Base-by-base conservation (phyloP, 148 eudicot species). In the Suaeda aralocaspica region DNA sequence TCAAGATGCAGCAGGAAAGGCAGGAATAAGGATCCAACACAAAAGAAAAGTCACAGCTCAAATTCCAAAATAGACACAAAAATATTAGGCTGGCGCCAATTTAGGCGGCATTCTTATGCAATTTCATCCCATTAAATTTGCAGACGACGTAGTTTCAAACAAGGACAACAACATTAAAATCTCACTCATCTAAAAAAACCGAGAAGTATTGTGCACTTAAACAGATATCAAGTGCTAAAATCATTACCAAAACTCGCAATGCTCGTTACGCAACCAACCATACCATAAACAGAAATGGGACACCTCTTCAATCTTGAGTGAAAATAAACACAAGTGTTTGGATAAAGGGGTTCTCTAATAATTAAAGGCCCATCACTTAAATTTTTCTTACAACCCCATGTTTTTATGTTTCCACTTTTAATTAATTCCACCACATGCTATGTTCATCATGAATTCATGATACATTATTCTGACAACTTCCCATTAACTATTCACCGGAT, bases 381-480 rank as follows among this genome's bases (percentile, higher is more conserved):
- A 65, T 7, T 24, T 22, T 45, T 63, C 41, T 25, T 45, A 21
- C 67, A 1, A 4, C 29, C 36, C 53, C 33, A 65, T 28, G 52
- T 46, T 44, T 18, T 6, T 1, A 6, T 52, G 52, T 42, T 65
- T 26, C 15, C 36, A 7, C 55, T 66, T 46, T 66, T 30, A 66
- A 49, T 46, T 12, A 29, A 48, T 19, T 48, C 24, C 69, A 66
- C 26, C 57, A 66, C 57, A 66, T 66, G 57, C 57, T 30, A 66
- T 29, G 57, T 5, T n/a, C n/a, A n/a, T 16, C 57, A 29, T 12
- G 49, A 64, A 28, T 24, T 41, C 51, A 42, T 13, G 2, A 28
- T 6, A 65, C 55, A 66, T 30, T 13, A 2, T 28, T 18, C 33
- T 46, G 42, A 33, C 53, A 49, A 19, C 56, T 28, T 5, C 13